Evolutionary conservation across 129 eudicot species (phyloP), one percentile per base, ranked within the genome.

Genomic region (Arctium lappa): DNA sequence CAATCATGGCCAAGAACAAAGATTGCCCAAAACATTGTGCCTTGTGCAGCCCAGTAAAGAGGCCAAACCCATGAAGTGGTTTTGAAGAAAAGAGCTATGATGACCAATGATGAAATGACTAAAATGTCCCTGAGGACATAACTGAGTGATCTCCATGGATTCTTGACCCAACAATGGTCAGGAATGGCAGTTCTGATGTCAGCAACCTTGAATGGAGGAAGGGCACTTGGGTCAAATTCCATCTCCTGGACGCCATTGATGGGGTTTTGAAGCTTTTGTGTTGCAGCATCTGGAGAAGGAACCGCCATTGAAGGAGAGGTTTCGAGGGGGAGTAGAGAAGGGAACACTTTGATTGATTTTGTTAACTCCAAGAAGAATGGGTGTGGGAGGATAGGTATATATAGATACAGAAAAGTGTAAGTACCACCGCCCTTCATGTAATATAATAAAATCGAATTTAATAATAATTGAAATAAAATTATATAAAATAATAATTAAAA

Each of bases 1-100:
- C 97, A 93, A 80, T 93, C 96, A 84, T 93, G 96, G 4, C 97
- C 97, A 37, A 93, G 93, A 85, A 93, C 97, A 79, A 93, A 93
- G 37, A 93, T 16, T 10, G 97, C 97, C 97, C 97, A 93, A 32
- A 93, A 93, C 92, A 93, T 88, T 1, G 96, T 93, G 5, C 97
- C 97, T 78, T 93, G 96, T 31, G 92, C 94, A 65, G 77, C 75
- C 97, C 97, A 93, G 73, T 93, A 93, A 66, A 93, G 0, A n/a
- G 94, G 96, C 96, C 95, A 91, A 63, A 89, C 82, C 62, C 73
- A 71, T 85, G 92, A 89, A 77, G 70, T 83, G 53, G 75, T 69
- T 53, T 68, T 69, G 66, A 89, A 85, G 77, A 65, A 85, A 63
- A 85, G 66, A 42, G 89, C 97, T 38, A 85, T 65, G 31, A 85